Percentiles rank a stretch among this genome's conserved stretches.
Evolutionary conservation across 805 yeast genomes (phyloP).

Genomic region (Jamesozyma piceae): DNA sequence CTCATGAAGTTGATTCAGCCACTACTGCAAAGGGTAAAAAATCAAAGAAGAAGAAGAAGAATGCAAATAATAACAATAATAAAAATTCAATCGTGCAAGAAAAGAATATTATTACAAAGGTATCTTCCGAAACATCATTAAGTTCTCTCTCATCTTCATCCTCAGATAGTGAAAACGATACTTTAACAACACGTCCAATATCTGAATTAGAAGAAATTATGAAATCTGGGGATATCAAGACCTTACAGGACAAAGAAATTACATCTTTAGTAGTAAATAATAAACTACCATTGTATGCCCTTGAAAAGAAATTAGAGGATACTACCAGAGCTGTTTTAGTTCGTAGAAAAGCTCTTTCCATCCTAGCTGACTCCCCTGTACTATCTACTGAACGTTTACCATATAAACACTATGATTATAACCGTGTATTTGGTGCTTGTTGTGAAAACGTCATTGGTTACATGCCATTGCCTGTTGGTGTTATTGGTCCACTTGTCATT

Average conservation of each 20-base stretch:
- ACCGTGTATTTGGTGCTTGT: conserved; percentile 96
- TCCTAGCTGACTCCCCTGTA: conserved; percentile 71
- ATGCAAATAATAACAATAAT: neutral
- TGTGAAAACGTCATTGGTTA: conserved; percentile 97
- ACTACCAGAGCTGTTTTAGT: conserved; percentile 87
- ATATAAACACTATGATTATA: conserved; percentile 75
- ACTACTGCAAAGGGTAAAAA: neutral
- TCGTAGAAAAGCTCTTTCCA: conserved; percentile 88
- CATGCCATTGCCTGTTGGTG: conserved; percentile 94
- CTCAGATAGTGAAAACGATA: conserved; percentile 17
- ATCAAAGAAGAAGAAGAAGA: conserved; percentile 1
- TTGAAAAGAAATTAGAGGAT: conserved; percentile 85
- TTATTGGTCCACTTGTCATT: conserved; percentile 91
- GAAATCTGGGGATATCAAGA: conserved; percentile 63
- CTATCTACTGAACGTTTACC: conserved; percentile 68
- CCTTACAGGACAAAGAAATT: conserved; percentile 65
- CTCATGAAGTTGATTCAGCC: neutral
- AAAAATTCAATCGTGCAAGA: neutral
- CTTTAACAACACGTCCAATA: conserved; percentile 3
- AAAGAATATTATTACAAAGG: neutral
- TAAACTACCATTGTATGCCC: conserved; percentile 82
- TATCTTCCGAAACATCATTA: conserved; percentile 1
- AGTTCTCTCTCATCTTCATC: conserved; percentile 1
- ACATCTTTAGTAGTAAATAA: conserved; percentile 61
- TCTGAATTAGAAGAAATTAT: conserved; percentile 34